These are phyloP conservation scores for Trichoderma virens DNA, from an alignment of 495 filamentous ascomycete genomes.

Conservation along the genomic window DNA sequence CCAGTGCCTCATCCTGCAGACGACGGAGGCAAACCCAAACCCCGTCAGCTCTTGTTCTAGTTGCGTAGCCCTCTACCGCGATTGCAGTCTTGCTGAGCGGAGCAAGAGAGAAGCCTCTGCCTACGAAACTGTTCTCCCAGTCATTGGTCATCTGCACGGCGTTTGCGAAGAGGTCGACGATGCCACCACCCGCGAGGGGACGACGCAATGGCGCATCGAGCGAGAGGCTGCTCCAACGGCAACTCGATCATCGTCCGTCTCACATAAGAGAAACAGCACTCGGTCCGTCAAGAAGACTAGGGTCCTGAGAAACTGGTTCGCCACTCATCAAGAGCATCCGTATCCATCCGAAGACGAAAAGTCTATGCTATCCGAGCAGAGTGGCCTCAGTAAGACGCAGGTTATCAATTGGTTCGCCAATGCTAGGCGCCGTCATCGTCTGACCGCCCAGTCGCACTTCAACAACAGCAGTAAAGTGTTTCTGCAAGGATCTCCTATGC, in stretches of 20 bases:
- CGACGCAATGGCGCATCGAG: conserved; percentile 11
- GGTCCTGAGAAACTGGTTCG: conserved; percentile 73
- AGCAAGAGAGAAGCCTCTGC: conserved; percentile 36
- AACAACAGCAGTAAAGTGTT: conserved; percentile 16
- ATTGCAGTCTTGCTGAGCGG: conserved; percentile 27
- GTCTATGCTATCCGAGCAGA: conserved; percentile 58
- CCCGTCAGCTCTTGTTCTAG: conserved; percentile 19
- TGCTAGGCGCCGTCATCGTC: conserved; percentile 68
- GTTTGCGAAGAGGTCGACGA: conserved; percentile 13
- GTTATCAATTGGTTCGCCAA: conserved; percentile 86
- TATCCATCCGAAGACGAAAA: conserved; percentile 82
- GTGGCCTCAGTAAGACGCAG: conserved; percentile 65
- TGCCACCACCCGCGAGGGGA: conserved; percentile 15
- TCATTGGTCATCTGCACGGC: conserved; percentile 22
- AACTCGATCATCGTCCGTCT: conserved; percentile 4
- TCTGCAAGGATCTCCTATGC: conserved; percentile 34
- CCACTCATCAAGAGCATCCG: conserved; percentile 63
- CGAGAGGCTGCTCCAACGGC: not conserved
- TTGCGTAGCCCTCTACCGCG: conserved; percentile 18
- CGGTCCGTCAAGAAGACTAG: conserved; percentile 21
- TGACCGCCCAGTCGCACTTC: conserved; percentile 33
- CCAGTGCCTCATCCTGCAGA: conserved; percentile 40
- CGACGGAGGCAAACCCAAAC: conserved; percentile 39
- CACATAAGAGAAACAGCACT: conserved; percentile 17
- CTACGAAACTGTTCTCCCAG: conserved; percentile 40